These are phyloP conservation scores for Cladosporium austrohemisphaericum DNA, from an alignment of 2,329 filamentous ascomycete species.

Conservation along the genomic window DNA sequence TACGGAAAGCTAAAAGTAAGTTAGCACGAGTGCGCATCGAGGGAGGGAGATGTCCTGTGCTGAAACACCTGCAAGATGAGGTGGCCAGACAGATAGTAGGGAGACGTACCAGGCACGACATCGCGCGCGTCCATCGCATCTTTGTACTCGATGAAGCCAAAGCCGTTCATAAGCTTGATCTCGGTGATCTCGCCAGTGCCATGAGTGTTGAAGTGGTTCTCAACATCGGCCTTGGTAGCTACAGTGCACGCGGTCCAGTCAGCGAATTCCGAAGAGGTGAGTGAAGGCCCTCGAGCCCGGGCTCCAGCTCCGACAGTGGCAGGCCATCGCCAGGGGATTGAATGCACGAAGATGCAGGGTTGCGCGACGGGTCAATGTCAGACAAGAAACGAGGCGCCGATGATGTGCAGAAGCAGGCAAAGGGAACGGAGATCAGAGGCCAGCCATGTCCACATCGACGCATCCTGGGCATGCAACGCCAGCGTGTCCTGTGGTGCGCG, in stretches of 20 bases:
- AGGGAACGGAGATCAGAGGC: conserved; percentile 1
- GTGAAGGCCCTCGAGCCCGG: conserved; percentile 8
- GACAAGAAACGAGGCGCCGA: conserved; percentile 12
- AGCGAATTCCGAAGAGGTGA: conserved; percentile 33
- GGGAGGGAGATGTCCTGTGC: conserved; percentile 7
- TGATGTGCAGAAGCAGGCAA: conserved; percentile 4
- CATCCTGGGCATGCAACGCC: conserved; percentile 13
- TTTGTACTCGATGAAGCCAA: conserved; percentile 99
- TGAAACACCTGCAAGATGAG: conserved; percentile 17
- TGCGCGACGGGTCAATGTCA: conserved; percentile 6
- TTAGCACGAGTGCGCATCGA: conserved; percentile 23
- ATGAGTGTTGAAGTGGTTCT: conserved; percentile 91
- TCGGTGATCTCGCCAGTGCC: conserved; percentile 96
- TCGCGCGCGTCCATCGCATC: conserved; percentile 97
- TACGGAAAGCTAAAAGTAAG: conserved; percentile 52
- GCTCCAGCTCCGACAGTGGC: conserved; percentile 16
- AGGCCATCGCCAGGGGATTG: conserved; percentile 10
- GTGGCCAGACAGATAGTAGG: conserved; percentile 13
- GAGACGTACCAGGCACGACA: conserved; percentile 84
- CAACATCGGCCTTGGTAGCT: conserved; percentile 97
- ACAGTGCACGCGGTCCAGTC: conserved; percentile 44
- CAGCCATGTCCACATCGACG: conserved; percentile 14
- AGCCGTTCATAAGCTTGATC: conserved; percentile 99
- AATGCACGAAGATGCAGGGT: neutral
- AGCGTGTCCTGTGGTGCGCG: conserved; percentile 15